Evolutionary conservation across 805 yeast species (phyloP), one percentile per base, ranked within the genome.

Genomic region (Metschnikowia lachancei): DNA sequence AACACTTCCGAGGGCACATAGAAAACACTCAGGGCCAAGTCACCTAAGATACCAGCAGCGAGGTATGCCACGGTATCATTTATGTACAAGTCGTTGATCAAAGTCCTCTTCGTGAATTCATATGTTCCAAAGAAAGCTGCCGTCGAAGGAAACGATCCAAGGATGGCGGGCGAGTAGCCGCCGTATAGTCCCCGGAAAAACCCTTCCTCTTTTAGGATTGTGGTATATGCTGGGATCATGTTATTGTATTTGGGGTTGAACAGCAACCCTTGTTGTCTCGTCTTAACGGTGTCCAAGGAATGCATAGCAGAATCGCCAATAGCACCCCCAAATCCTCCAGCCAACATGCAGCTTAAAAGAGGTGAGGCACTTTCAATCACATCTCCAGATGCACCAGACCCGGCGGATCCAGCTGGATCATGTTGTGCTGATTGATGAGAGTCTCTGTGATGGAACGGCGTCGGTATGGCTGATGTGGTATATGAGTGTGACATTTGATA

Each of bases 1-100:
- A 94, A 67, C 7, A 94, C 98, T 62, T 94, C 99, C 24, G 91
- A 82, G 5, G 99, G 99, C 9, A 94, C 99, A 58, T 92, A 94
- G 30, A 88, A 83, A 6, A 94, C 64, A 56, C 95, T 85, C 18
- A 94, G 85, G 3, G 88, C 91, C 48, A 94, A 76, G 64, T 94
- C 99, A 22, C 98, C 99, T n/a, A 91, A 57, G 45, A 94, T 82
- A 0, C 99, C 99, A 1, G 96, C 91, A 1, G 81, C 69, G 42
- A 94, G 74, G 62, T 88, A 92, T 8, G 95, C 71, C 10, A 85
- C 54, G 0, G 96, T 87, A 50, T 90, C 97, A 56, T 90, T 87
- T 7, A 85, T 53, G 8, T 77, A 75, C 58, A 72, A 79, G 26
- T 80, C 82, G 45, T 77, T 73, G 36, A 87, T 84, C 68, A 91